phyloP scores from a whole-genome alignment of 108 stramenopile species.

The Nitzschia sp. region DNA sequence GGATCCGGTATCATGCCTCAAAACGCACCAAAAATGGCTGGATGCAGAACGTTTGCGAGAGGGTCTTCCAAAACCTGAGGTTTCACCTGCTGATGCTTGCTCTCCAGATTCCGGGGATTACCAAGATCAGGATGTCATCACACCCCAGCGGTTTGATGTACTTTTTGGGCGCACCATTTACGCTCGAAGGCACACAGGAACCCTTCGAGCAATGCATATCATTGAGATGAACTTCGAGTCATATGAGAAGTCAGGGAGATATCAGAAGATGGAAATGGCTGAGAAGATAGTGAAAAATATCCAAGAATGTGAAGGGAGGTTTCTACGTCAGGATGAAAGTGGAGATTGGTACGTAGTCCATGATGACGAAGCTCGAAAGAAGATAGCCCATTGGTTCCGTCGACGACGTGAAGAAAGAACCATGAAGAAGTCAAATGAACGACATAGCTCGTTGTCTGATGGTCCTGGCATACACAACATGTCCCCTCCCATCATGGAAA shows the following conservation, averaged over 20 bases:
- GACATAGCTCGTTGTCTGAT: too few relatives aligned
- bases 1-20: not conserved
- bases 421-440: too few relatives aligned
- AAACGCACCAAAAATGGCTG: not conserved
- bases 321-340: constrained; percentile 7
- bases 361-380: constrained; percentile 14
- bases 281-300: constrained; percentile 16
- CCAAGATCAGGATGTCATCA: not conserved
- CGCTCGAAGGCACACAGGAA: not conserved
- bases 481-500: too few relatives aligned
- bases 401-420: not conserved
- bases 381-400: constrained; percentile 26
- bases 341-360: constrained; percentile 19
- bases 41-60: not conserved
- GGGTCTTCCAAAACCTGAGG: too few relatives aligned
- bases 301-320: constrained; percentile 21
- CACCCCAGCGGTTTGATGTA: not conserved
- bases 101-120: too few relatives aligned
- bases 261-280: constrained; percentile 17
- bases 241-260: not conserved
- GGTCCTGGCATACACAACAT: too few relatives aligned
- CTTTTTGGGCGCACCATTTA: not conserved
- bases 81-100: too few relatives aligned
- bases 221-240: not conserved
- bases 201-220: not conserved